Conservation (phyloP, 2,329 filamentous ascomycete genomes). For the Ampelomyces quisqualis region DNA sequence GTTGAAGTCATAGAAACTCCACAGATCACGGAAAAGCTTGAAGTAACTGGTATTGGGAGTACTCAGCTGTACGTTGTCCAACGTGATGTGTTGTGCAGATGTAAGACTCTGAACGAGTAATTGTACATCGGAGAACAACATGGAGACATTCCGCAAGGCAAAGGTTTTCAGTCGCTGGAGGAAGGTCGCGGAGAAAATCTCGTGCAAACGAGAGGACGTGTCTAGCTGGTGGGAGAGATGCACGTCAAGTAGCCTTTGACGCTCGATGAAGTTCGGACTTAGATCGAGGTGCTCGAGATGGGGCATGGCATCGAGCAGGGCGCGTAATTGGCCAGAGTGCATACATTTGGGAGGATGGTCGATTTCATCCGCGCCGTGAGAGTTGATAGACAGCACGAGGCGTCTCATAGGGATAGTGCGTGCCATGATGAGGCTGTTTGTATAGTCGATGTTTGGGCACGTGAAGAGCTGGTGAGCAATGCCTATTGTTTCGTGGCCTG, state of each 20-base stretch:
- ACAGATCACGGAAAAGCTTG: not conserved
- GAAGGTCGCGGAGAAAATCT: slow-evolving; percentile 4
- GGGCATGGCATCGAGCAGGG: slow-evolving; percentile 2
- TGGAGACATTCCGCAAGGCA: slow-evolving; percentile 4
- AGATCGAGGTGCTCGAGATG: slow-evolving; percentile 17
- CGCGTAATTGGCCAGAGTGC: not conserved
- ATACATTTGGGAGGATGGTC: not conserved
- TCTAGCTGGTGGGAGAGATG: not conserved
- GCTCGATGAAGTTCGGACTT: slow-evolving; percentile 1
- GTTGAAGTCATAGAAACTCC: not conserved
- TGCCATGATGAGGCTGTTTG: slow-evolving; percentile 11
- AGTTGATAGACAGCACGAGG: slow-evolving; percentile 10
- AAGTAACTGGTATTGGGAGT: not conserved
- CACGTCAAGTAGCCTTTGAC: not conserved
- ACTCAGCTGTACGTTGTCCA: slow-evolving; percentile 4
- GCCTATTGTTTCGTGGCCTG: slow-evolving; percentile 9
- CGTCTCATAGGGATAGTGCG: slow-evolving; percentile 7
- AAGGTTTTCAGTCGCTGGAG: slow-evolving; percentile 2
- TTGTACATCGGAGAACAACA: not conserved
- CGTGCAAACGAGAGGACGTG: not conserved
- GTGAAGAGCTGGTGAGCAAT: slow-evolving; percentile 9
- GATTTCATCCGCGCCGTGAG: not conserved
- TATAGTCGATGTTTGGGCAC: slow-evolving; percentile 4
- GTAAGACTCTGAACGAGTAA: not conserved
- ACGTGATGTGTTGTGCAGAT: slow-evolving; percentile 2